phyloP scores from a whole-genome alignment of 2,329 filamentous ascomycete species.

The Hypomyces rosellus region DNA sequence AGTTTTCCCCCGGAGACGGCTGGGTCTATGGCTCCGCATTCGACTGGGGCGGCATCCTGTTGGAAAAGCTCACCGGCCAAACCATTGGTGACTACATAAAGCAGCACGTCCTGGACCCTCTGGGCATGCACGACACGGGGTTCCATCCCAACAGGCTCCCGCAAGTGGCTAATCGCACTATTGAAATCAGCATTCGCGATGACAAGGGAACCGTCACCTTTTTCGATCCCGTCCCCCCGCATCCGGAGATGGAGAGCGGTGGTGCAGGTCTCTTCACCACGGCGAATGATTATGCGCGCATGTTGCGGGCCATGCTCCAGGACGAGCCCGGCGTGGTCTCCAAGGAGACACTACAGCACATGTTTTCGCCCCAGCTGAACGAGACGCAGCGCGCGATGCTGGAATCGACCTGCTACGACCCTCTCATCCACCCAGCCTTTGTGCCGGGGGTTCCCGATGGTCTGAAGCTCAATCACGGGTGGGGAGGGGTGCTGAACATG shows the following conservation, averaged over 20 bases:
- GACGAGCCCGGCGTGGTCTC: constrained; percentile 23
- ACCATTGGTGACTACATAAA: constrained; percentile 33
- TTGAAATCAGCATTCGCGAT: constrained; percentile 17
- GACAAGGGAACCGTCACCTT: not conserved
- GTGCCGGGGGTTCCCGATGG: constrained; percentile 31
- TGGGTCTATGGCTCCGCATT: constrained; percentile 43
- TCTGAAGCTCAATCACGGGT: constrained; percentile 30
- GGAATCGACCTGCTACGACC: constrained; percentile 15
- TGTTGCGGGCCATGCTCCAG: constrained; percentile 29
- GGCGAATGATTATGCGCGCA: constrained; percentile 32
- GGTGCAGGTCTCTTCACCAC: constrained; percentile 39
- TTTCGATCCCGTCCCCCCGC: constrained; percentile 14
- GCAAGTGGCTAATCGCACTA: constrained; percentile 15
- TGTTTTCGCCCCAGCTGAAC: constrained; percentile 37
- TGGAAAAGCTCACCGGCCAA: constrained; percentile 34
- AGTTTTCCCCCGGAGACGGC: constrained; percentile 38
- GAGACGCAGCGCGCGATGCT: constrained; percentile 20
- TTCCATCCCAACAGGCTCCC: constrained; percentile 29
- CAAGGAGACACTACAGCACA: constrained; percentile 23
- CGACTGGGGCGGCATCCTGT: constrained; percentile 42
- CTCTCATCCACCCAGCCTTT: constrained; percentile 19
- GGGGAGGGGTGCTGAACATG: constrained; percentile 34
- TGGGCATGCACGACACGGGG: constrained; percentile 30
- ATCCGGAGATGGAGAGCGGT: constrained; percentile 34
- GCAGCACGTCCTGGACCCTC: constrained; percentile 29